Conservation (phyloP, 2,329 filamentous ascomycete genomes). For the Aspergillus aculeatinus region DNA sequence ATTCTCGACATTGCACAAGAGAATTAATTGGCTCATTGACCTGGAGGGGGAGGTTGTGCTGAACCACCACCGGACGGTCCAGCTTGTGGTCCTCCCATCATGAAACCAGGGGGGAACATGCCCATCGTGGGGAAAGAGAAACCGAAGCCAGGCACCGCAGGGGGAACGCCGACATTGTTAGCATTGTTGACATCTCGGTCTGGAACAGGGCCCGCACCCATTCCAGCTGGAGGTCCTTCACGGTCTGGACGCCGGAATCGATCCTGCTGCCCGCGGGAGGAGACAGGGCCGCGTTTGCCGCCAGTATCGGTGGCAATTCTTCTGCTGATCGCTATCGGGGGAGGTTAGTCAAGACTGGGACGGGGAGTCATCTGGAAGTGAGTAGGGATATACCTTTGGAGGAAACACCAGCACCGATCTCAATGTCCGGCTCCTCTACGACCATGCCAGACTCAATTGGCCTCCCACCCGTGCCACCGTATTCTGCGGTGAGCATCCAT, state of each 20-base stretch:
- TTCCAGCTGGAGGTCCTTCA: conserved; percentile 31
- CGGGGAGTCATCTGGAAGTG: not conserved
- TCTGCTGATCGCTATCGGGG: conserved; percentile 48
- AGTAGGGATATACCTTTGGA: conserved; percentile 65
- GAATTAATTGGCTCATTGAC: conserved; percentile 30
- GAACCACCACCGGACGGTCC: conserved; percentile 28
- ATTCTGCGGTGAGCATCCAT: conserved; percentile 94
- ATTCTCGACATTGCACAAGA: conserved; percentile 3
- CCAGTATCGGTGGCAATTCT: conserved; percentile 53
- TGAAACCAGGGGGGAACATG: conserved; percentile 50
- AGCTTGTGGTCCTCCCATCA: conserved; percentile 41
- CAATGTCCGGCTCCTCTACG: conserved; percentile 96
- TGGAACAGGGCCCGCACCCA: conserved; percentile 23
- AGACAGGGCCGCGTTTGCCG: conserved; percentile 50
- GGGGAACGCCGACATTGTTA: conserved; percentile 52
- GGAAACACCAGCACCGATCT: conserved; percentile 95
- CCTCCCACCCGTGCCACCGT: conserved; percentile 83
- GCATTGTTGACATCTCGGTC: conserved; percentile 39
- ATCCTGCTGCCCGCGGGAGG: conserved; percentile 40
- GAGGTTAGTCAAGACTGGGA: conserved; percentile 10
- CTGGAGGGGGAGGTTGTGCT: conserved; percentile 39
- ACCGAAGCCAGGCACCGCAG: conserved; percentile 56
- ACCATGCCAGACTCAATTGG: conserved; percentile 79
- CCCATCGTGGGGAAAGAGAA: conserved; percentile 53
- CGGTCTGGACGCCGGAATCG: conserved; percentile 36